Conservation (phyloP, 129 eudicot species). For the Centaurea solstitialis region DNA sequence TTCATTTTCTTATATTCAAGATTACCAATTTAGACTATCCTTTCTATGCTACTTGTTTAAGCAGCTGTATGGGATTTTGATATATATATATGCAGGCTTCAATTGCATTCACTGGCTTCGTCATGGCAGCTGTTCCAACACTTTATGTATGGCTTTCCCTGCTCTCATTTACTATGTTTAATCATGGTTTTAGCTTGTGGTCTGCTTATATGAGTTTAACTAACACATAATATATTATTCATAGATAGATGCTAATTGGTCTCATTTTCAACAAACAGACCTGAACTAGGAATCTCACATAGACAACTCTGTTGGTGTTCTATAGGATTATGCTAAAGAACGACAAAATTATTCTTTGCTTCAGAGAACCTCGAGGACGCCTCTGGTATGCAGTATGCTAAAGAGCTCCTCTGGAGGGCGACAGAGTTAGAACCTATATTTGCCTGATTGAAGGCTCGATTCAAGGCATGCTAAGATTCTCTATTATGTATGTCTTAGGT, state of each 20-base stretch:
- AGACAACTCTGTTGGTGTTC: not conserved
- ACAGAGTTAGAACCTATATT: not conserved
- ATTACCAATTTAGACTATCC: not conserved
- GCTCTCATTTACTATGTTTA: not conserved
- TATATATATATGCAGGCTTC: conserved; percentile 50
- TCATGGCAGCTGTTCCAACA: conserved; percentile 75
- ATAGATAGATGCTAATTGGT: not conserved
- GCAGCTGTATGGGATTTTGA: not conserved
- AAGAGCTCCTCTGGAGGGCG: not conserved
- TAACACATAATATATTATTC: not conserved
- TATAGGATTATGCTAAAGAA: not conserved
- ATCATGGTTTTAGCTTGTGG: not conserved
- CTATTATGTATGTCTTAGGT: not conserved
- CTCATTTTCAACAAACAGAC: not conserved
- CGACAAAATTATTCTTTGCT: not conserved
- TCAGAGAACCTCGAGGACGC: not conserved
- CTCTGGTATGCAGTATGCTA: not conserved
- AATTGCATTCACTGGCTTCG: conserved; percentile 58
- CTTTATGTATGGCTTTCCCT: conserved; percentile 37
- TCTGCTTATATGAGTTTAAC: not conserved
- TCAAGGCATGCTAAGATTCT: not conserved
- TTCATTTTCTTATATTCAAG: no score
- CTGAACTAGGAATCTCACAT: not conserved
- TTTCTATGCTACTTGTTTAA: not conserved
- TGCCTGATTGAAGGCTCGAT: not conserved